These are phyloP conservation scores for Diaporthe longicolla DNA, from an alignment of 2,329 filamentous ascomycete genomes.

Conservation along the genomic window DNA sequence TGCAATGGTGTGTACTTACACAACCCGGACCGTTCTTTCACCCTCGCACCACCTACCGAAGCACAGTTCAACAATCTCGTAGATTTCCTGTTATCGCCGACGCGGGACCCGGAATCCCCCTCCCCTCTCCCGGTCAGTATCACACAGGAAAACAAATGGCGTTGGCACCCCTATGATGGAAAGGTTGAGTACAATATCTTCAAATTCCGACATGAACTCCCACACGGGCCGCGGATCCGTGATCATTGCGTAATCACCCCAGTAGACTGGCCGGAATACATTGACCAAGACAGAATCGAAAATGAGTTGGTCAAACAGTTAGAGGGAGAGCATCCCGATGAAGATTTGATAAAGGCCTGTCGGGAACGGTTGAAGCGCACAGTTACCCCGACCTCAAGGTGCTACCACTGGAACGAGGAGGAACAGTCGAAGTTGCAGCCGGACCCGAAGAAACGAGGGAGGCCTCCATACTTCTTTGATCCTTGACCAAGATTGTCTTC, in stretches of 20 bases:
- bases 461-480: conserved; percentile 28
- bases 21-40: background rate
- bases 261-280: conserved; percentile 8
- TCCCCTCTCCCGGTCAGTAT: conserved; percentile 20
- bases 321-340: background rate
- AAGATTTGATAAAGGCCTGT: background rate
- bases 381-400: conserved; percentile 7
- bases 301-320: background rate
- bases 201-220: conserved; percentile 20
- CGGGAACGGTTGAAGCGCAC: background rate
- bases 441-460: conserved; percentile 6
- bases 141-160: conserved; percentile 25
- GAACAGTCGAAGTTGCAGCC: conserved; percentile 23
- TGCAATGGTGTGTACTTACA: conserved; percentile 23
- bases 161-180: conserved; percentile 7
- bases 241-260: background rate
- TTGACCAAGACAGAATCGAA: background rate
- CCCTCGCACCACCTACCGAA: conserved; percentile 18
- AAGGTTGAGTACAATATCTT: conserved; percentile 14
- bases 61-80: conserved; percentile 7
- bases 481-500: background rate
- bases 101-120: background rate
- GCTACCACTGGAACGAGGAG: conserved; percentile 3
- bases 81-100: conserved; percentile 9
- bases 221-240: background rate